Base-by-base conservation (phyloP, 2,329 filamentous ascomycete genomes). In the Cordyceps militaris region DNA sequence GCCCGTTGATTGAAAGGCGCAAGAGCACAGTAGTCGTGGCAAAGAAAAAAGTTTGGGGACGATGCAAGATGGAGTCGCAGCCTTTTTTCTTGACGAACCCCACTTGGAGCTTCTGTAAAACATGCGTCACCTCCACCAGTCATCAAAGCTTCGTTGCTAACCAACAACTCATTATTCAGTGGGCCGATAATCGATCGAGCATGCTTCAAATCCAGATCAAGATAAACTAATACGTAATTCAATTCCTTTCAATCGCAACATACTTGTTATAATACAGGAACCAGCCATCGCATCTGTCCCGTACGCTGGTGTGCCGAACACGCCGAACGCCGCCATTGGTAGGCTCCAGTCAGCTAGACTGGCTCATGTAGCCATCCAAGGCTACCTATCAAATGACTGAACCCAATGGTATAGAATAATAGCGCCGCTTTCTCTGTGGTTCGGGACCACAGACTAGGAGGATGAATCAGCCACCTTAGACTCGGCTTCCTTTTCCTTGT, bases 401-500 rank as follows among this genome's bases (percentile, higher is more conserved):
- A 34, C 21, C 46, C 26, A 44, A 44, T 34, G 36, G 28, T 36
- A 50, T 51, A 57, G 40, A 52, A 53, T 26, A 47, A 47, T 16
- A 38, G 24, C 16, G 28, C 2, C 40, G 30, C 8, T 11, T 13
- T 48, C 9, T 28, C 14, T 21, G 40, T 47, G 42, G 21, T 13
- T 26, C 4, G 14, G 16, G 23, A 26, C 19, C 26, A 19, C n/a
- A n/a, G 38, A 23, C 26, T 40, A 58, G 10, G 56, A 32, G 16
- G 52, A 42, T 10, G 48, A 9, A 14, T 47, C 43, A 11, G 21
- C 14, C 2, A 34, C 58, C 24, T 32, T 49, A 16, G 58, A 14
- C 14, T 53, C 58, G 1, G 38, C 30, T 32, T 64, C 64, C 59
- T 68, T 71, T 11, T 60, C 60, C 47, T 71, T 67, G 23, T 65